Conservation (phyloP, 768 basidiomycete genomes). For the Amanita subjunquillea region DNA sequence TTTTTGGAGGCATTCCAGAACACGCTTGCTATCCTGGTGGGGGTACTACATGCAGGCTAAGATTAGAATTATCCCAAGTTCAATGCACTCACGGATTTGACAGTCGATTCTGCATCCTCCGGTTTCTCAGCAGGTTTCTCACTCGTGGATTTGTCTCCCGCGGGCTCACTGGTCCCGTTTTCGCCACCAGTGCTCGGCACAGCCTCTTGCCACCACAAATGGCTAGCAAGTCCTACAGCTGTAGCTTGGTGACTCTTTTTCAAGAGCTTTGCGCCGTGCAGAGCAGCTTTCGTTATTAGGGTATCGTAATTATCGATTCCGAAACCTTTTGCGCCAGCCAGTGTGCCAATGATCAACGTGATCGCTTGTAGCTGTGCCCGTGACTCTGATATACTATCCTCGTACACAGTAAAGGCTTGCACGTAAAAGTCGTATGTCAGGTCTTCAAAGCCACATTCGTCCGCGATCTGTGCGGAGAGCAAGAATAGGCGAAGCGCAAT, state of each 20-base stretch:
- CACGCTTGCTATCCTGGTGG: constrained; percentile 92
- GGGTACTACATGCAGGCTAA: constrained; percentile 42
- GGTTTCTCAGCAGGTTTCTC: constrained; percentile 30
- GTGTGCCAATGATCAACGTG: constrained; percentile 84
- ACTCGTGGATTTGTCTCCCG: constrained; percentile 20
- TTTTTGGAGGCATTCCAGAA: constrained; percentile 95
- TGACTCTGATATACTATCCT: constrained; percentile 93
- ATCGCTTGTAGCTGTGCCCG: constrained; percentile 97
- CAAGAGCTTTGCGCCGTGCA: constrained; percentile 90
- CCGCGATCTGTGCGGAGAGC: constrained; percentile 89
- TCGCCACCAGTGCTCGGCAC: constrained; percentile 22
- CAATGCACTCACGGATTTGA: constrained; percentile 43
- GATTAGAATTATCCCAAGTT: background rate
- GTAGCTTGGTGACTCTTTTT: constrained; percentile 98
- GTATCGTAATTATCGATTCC: constrained; percentile 95
- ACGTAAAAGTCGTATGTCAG: constrained; percentile 97
- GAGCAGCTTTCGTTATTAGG: constrained; percentile 94
- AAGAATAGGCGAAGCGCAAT: constrained; percentile 92
- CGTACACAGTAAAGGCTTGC: constrained; percentile 95
- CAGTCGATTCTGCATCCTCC: constrained; percentile 28
- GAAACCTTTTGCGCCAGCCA: constrained; percentile 87
- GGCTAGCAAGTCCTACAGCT: constrained; percentile 90
- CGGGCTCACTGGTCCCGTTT: constrained; percentile 22
- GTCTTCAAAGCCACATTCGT: constrained; percentile 92
- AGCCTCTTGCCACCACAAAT: constrained; percentile 96